Conservation (phyloP, 345 rosid species). For the Rhodamnia argentea region DNA sequence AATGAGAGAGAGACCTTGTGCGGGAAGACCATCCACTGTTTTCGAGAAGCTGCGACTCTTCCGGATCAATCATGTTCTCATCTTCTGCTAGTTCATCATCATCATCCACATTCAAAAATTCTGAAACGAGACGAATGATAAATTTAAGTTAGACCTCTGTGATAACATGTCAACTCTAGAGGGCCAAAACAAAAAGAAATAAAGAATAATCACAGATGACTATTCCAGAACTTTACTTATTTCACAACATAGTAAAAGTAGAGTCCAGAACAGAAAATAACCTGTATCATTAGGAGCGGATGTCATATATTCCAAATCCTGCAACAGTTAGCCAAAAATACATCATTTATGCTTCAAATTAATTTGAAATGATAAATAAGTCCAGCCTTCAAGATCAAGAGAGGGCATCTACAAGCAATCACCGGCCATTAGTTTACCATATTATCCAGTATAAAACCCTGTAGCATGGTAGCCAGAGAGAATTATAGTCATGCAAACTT, state of each 20-base stretch:
- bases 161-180: background rate
- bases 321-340: slow-evolving; percentile 18
- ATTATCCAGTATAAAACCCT: background rate
- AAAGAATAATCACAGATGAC: background rate
- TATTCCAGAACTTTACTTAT: background rate
- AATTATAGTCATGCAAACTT: background rate
- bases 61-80: slow-evolving; percentile 35
- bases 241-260: slow-evolving; percentile 3
- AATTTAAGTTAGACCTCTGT: background rate
- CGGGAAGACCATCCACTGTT: slow-evolving; percentile 99
- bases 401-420: background rate
- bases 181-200: background rate
- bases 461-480: background rate
- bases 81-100: slow-evolving; percentile 66
- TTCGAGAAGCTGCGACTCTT: slow-evolving; percentile 60
- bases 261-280: slow-evolving; percentile 2
- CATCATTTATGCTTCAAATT: background rate
- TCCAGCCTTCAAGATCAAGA: background rate
- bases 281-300: slow-evolving; percentile 76
- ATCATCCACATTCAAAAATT: slow-evolving; percentile 84
- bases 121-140: slow-evolving; percentile 19
- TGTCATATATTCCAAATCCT: slow-evolving; percentile 51
- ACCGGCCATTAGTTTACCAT: background rate
- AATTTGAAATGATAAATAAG: background rate
- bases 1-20: slow-evolving; percentile 51